phyloP scores from a whole-genome alignment of 164 flowering plant genomes.

The Santalum album region DNA sequence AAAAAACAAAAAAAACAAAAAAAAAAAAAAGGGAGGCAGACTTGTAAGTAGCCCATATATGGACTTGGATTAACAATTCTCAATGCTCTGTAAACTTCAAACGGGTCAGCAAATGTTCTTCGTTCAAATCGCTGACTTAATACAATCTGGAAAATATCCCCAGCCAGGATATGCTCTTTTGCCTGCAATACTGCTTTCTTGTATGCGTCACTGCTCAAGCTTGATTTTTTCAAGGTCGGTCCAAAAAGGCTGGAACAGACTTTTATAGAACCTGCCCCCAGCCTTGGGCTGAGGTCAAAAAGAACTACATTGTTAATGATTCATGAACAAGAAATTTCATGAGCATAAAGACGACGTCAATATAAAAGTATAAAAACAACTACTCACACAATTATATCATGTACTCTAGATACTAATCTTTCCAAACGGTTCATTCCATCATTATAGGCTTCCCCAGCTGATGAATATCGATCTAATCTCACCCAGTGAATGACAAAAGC shows the following conservation, averaged over 20 bases:
- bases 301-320: constrained; percentile 1
- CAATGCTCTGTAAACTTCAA: constrained; percentile 89
- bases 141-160: constrained; percentile 95
- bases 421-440: constrained; percentile 71
- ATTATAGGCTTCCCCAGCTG: constrained; percentile 56
- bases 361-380: neutral
- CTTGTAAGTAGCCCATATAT: constrained; percentile 85
- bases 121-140: constrained; percentile 94
- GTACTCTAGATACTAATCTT: constrained; percentile 55
- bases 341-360: constrained; percentile 1
- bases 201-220: constrained; percentile 72
- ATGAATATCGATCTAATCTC: constrained; percentile 51
- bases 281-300: constrained; percentile 53
- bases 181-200: constrained; percentile 68
- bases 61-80: constrained; percentile 97
- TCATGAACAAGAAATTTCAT: neutral
- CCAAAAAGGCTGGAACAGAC: constrained; percentile 56
- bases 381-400: constrained; percentile 62
- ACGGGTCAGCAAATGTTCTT: constrained; percentile 87
- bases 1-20: too few species aligned
- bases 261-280: constrained; percentile 61
- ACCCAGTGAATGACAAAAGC: constrained; percentile 91
- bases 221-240: constrained; percentile 44
- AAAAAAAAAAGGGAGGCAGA: too few species aligned
- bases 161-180: constrained; percentile 88